phyloP scores from a whole-genome alignment of 805 yeast species.

The Yamadazyma ubonensis region DNA sequence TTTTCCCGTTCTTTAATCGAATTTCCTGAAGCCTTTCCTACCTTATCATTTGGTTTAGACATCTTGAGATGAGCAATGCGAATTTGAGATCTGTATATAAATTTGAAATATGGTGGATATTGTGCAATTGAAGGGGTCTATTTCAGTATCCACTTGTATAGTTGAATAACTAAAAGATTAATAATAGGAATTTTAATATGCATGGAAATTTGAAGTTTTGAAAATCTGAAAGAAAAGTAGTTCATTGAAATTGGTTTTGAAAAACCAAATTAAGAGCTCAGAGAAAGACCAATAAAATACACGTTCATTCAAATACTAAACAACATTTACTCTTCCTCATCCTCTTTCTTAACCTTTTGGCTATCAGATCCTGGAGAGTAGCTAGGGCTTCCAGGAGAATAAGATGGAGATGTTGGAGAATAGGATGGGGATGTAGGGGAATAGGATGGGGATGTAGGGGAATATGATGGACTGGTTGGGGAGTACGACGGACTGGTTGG shows the following conservation, averaged over 20 bases:
- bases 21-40: constrained; percentile 12
- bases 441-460: constrained; percentile 69
- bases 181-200: neutral
- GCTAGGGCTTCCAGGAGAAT: constrained; percentile 53
- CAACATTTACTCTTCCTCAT: constrained; percentile 17
- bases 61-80: too few relatives aligned
- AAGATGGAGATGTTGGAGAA: constrained; percentile 70
- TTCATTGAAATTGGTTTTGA: constrained; percentile 6
- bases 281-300: too few relatives aligned
- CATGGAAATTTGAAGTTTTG: too few relatives aligned
- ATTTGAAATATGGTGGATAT: too few relatives aligned
- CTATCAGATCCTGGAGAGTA: constrained; percentile 48
- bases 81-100: too few relatives aligned
- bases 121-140: too few relatives aligned
- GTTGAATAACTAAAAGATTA: too few relatives aligned
- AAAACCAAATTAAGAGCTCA: too few relatives aligned
- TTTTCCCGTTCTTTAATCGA: constrained; percentile 52
- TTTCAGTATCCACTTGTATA: too few relatives aligned
- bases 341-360: too few relatives aligned
- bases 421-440: constrained; percentile 81
- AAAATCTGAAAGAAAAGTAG: too few relatives aligned
- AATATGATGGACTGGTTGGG: constrained; percentile 73
- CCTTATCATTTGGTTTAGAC: too few relatives aligned
- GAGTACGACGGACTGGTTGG: constrained; percentile 65
- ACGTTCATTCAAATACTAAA: constrained; percentile 7